phyloP scores from a whole-genome alignment of 768 basidiomycete species.

The Collybia sordida region DNA sequence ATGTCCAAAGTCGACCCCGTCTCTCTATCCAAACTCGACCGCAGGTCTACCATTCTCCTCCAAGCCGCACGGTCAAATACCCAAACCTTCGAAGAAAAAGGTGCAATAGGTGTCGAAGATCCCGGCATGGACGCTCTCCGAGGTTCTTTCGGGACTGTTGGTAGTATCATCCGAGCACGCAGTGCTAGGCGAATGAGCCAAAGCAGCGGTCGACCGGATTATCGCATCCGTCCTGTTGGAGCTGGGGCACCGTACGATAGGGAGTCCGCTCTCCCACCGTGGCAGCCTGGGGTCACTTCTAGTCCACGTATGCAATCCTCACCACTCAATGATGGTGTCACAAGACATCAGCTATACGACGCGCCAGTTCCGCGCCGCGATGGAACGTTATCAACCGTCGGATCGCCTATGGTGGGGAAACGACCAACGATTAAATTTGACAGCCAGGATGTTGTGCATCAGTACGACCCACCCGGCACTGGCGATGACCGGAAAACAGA shows the following conservation, averaged over 20 bases:
- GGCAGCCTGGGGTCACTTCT: constrained; percentile 1
- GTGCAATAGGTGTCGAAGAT: constrained; percentile 66
- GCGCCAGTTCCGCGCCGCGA: constrained; percentile 67
- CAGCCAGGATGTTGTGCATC: constrained; percentile 70
- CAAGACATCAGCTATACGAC: constrained; percentile 87
- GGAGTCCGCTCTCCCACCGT: constrained; percentile 15
- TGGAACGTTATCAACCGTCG: constrained; percentile 29
- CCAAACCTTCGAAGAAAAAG: constrained; percentile 71
- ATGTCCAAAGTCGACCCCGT: constrained; percentile 93
- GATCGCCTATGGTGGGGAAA: constrained; percentile 35
- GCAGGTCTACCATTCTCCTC: constrained; percentile 86
- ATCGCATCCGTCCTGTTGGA: constrained; percentile 34
- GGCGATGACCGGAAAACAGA: constrained; percentile 43
- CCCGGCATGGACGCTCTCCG: constrained; percentile 92
- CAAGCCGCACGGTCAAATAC: constrained; percentile 79
- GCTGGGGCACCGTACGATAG: constrained; percentile 34
- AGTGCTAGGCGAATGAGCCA: constrained; percentile 54
- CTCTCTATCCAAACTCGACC: constrained; percentile 76
- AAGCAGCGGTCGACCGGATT: constrained; percentile 33
- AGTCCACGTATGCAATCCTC: constrained; percentile 1
- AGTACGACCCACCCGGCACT: constrained; percentile 61
- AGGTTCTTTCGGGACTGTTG: constrained; percentile 88
- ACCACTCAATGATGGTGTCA: constrained; percentile 46
- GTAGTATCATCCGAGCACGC: constrained; percentile 81
- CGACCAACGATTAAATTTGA: constrained; percentile 77